Base-by-base conservation (phyloP, 164 flowering plant species). In the Vitis riparia region DNA sequence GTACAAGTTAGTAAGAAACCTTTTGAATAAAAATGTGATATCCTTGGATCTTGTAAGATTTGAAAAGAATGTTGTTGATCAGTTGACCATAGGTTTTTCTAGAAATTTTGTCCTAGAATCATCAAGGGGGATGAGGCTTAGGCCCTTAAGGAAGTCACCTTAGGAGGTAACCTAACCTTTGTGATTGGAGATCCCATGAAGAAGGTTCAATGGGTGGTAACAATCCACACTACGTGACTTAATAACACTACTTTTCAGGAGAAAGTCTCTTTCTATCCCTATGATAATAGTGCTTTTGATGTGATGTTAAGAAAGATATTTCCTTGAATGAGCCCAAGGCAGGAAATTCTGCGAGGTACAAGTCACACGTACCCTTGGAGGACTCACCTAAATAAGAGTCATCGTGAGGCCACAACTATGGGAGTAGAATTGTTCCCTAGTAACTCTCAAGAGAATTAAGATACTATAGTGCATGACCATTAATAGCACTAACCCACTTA, bases 371-470 rank as follows among this genome's bases (percentile, higher is more conserved):
- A 10, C 10, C 67, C 67, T 49, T 64, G 1, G 67, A 49, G 56
- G 55, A 50, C 15, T 64, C 16, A 49, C 67, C 67, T 64, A 64
- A 16, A 30, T 64, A 30, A 51, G 67, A 64, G 67, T 9, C 11
- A 37, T 64, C 14, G 37, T 64, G 55, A 44, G 67, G 67, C 56
- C 67, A 0, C 65, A 15, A 44, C 65, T 62, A 47, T 62, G 27
- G 12, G 50, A 17, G 2, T 11, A 14, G 65, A 52, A 50, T 10
- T 62, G 47, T 8, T n/a, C 65, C 3, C 13, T 62, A 62, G 51
- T 13, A 62, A 13, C 52, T 62, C 65, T 47, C 52, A 62, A 32
- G 65, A 62, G 51, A 37, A 37, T 37, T 8, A 13, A 37, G 2
- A 27, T 15, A 11, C n/a, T 23, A 23, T 3, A 15, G 65, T 19